phyloP scores from a whole-genome alignment of 169 alveolate species.

The Plasmodium adleri region DNA sequence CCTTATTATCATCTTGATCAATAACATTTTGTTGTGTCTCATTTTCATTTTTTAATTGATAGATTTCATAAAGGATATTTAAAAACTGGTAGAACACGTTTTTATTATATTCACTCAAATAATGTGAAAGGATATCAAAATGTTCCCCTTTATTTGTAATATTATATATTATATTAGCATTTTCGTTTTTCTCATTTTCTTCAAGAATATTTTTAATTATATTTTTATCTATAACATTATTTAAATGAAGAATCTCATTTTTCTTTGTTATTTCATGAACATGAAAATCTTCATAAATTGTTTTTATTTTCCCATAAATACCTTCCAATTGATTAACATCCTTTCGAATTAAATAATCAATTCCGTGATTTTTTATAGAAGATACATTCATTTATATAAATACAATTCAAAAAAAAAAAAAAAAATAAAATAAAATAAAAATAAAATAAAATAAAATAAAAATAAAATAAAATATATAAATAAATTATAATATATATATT shows the following conservation, averaged over 20 bases:
- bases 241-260: slow-evolving; percentile 61
- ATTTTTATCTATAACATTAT: slow-evolving; percentile 65
- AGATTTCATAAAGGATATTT: slow-evolving; percentile 24
- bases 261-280: slow-evolving; percentile 79
- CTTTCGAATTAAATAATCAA: slow-evolving; percentile 55
- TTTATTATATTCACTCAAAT: slow-evolving; percentile 15
- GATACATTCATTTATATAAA: no score
- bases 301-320: slow-evolving; percentile 77
- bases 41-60: slow-evolving; percentile 12
- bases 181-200: slow-evolving; percentile 56
- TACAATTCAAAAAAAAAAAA: no score
- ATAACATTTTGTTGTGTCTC: neutral
- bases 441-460: no score
- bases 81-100: slow-evolving; percentile 29
- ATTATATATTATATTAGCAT: slow-evolving; percentile 12
- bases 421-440: no score
- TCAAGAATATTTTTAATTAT: slow-evolving; percentile 29
- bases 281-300: slow-evolving; percentile 81
- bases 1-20: neutral
- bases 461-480: no score
- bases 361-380: slow-evolving; percentile 42
- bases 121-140: slow-evolving; percentile 15
- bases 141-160: slow-evolving; percentile 20
- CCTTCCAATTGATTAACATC: slow-evolving; percentile 33
- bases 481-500: no score